Conservation (phyloP, 352 stramenopile genomes). For the Phytophthora citricola region DNA sequence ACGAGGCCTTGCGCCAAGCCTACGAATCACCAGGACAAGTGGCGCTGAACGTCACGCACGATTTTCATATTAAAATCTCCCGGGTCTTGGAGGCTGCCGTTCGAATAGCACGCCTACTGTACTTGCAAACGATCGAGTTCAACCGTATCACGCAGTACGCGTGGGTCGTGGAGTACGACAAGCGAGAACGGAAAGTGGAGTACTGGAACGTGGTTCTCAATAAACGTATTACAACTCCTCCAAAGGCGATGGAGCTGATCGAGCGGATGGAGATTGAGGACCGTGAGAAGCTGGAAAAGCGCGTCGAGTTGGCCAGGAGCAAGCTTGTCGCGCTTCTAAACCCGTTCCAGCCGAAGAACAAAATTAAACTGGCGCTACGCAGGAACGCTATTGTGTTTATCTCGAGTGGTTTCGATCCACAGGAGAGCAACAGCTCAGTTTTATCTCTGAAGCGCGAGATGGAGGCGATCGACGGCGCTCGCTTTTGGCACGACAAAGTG, state of each 20-base stretch:
- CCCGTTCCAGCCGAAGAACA: slow-evolving; percentile 59
- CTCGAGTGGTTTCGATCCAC: neutral
- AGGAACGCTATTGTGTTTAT: slow-evolving; percentile 56
- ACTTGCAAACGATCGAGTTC: slow-evolving; percentile 74
- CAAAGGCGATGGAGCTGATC: slow-evolving; percentile 63
- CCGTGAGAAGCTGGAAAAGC: slow-evolving; percentile 56
- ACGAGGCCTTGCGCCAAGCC: slow-evolving; percentile 47
- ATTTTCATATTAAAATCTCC: slow-evolving; percentile 52
- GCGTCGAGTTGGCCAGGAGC: slow-evolving; percentile 58
- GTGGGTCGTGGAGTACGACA: slow-evolving; percentile 76
- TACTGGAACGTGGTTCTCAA: slow-evolving; percentile 86
- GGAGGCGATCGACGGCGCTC: slow-evolving; percentile 51
- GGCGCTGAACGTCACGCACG: slow-evolving; percentile 39
- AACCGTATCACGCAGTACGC: slow-evolving; percentile 70
- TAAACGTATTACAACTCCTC: slow-evolving; percentile 51
- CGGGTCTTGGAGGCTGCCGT: slow-evolving; percentile 36
- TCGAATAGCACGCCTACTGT: slow-evolving; percentile 57
- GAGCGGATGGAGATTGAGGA: slow-evolving; percentile 66
- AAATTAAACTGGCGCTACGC: slow-evolving; percentile 45
- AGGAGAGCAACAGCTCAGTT: slow-evolving; percentile 14
- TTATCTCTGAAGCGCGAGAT: slow-evolving; percentile 33
- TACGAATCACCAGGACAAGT: slow-evolving; percentile 44
- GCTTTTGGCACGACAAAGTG: slow-evolving; percentile 71
- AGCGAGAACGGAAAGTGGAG: slow-evolving; percentile 53
- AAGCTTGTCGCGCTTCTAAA: slow-evolving; percentile 65